Evolutionary conservation across 2,329 filamentous ascomycete genomes (phyloP), one percentile per base, ranked within the genome.

Genomic region (Parastagonospora nodorum): DNA sequence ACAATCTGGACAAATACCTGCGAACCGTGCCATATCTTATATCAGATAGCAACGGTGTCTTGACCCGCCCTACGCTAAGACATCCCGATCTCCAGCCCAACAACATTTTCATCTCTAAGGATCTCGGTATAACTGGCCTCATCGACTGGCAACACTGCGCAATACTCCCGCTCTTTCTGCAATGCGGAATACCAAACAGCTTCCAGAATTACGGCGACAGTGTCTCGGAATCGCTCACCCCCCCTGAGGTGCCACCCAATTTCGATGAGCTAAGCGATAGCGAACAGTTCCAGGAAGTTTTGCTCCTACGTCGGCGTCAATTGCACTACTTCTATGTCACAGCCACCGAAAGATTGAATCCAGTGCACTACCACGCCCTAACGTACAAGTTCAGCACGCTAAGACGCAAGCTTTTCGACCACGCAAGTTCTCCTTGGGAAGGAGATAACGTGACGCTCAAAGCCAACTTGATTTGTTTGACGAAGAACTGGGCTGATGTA

Each of bases 61-160:
- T 69, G 42, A 51, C 35, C 6, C 50, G 48, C 11, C 65, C 65
- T 12, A 64, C 60, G 8, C 40, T 74, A 14, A 61, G 71, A 39
- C 71, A 74, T 51, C 67, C 69, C 24, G 69, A 74, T 50, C 68
- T 73, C 15, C 60, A 67, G 45, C 67, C 69, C 0, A 68, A 64
- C 36, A 69, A 58, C 50, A 44, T 55, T 6, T 72, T 57, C 33
- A 48, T 48, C 45, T 63, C 60, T 2, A 67, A 73, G 37, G 35
- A 54, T 14, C 57, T 70, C 33, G 61, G 72, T 5, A 74, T 78
- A 35, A 61, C 62, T 19, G 54, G 72, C 12, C 49, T 78, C 1
- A 74, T 78, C 27, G 75, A 78, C 55, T 78, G 74, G 75, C 73
- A 78, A 58, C 64, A 77, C 55, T 68, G 61, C 40, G 45, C 65